Percentiles rank a stretch among this genome's conserved stretches.
Conservation (phyloP, 164 flowering plant genomes). For the Chimonanthus praecox region DNA sequence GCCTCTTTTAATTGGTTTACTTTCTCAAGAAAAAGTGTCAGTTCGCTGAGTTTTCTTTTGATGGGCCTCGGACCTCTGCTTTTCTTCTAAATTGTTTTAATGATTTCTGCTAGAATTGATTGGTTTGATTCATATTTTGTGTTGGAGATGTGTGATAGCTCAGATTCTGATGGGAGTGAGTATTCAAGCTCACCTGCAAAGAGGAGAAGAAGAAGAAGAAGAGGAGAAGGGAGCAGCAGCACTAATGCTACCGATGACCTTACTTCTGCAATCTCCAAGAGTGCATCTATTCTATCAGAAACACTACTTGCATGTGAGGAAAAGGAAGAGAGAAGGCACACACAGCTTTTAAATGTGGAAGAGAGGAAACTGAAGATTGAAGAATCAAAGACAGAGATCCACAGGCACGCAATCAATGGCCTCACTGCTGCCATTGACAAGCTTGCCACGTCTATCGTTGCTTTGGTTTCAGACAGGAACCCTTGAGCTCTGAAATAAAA, state of each 20-base stretch:
- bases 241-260: constrained; percentile 25
- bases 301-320: constrained; percentile 57
- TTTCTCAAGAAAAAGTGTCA: constrained; percentile 4
- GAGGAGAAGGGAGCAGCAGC: constrained; percentile 16
- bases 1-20: constrained; percentile 3
- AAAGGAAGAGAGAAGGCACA: constrained; percentile 66
- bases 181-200: constrained; percentile 59
- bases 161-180: constrained; percentile 67
- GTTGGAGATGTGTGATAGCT: constrained; percentile 36
- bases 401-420: constrained; percentile 2
- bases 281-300: constrained; percentile 62
- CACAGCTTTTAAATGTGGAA: constrained; percentile 42
- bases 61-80: neutral
- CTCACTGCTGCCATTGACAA: neutral
- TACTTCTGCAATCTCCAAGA: constrained; percentile 51
- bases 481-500: neutral
- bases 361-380: constrained; percentile 58
- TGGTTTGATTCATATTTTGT: constrained; percentile 15
- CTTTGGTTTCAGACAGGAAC: constrained; percentile 1
- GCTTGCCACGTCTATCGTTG: constrained; percentile 2
- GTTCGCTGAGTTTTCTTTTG: constrained; percentile 8
- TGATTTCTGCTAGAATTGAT: constrained; percentile 13
- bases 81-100: neutral
- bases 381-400: constrained; percentile 50
- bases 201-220: constrained; percentile 41